Evolutionary conservation across 768 basidiomycete species (phyloP).

Genomic region (Mycena crocata): DNA sequence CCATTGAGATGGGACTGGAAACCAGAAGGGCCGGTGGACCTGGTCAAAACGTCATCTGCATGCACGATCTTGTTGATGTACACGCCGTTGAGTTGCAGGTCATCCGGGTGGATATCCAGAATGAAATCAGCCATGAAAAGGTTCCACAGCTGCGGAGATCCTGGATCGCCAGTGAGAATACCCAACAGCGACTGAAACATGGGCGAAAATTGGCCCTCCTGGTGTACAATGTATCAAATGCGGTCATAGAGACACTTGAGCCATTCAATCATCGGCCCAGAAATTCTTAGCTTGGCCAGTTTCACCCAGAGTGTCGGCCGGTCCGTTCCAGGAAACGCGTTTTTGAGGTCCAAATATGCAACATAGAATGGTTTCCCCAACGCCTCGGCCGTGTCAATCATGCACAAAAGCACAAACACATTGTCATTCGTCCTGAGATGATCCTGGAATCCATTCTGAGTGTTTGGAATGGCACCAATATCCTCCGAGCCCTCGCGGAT

Average conservation of each 20-base stretch:
- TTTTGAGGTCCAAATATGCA: constrained; percentile 27
- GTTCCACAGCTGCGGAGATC: too few species aligned
- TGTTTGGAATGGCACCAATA: not conserved
- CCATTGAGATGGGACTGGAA: constrained; percentile 8
- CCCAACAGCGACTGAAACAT: constrained; percentile 27
- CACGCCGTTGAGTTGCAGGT: constrained; percentile 12
- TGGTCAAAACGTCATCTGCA: constrained; percentile 23
- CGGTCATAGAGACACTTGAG: constrained; percentile 24
- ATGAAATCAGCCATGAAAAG: constrained; percentile 29
- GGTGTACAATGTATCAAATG: constrained; percentile 22
- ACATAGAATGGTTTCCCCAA: constrained; percentile 20
- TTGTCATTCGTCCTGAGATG: not conserved
- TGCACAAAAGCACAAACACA: not conserved
- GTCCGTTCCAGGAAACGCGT: constrained; percentile 29
- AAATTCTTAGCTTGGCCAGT: constrained; percentile 16
- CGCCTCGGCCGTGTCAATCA: constrained; percentile 7
- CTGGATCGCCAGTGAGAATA: too few species aligned
- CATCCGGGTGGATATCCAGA: constrained; percentile 1
- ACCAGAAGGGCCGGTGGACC: not conserved
- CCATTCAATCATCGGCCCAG: too few species aligned
- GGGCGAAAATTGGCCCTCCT: constrained; percentile 5
- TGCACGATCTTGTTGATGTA: constrained; percentile 10
- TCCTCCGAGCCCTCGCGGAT: not conserved
- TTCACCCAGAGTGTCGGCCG: constrained; percentile 27
- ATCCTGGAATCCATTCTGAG: not conserved